Base-by-base conservation (phyloP, 2,329 filamentous ascomycete species). In the Thyridium curvatum region DNA sequence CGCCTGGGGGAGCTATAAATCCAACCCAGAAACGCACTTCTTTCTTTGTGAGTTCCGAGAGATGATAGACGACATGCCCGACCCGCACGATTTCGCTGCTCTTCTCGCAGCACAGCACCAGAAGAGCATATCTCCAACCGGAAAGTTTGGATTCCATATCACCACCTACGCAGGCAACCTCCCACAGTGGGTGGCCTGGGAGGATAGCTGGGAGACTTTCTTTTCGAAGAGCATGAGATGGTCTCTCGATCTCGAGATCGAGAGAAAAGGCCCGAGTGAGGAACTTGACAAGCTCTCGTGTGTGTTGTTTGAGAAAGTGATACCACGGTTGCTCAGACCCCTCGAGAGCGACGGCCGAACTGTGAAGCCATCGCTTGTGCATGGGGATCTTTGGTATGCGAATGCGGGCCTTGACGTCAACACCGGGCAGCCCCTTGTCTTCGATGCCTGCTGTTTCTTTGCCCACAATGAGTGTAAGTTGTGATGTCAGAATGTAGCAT, bases 271-370 rank as follows among this genome's bases (percentile, higher is more conserved):
- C 6, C 10, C 21, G 10, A 26, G n/a, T 26, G 6, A 26, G 21
- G 6, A 6, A 10, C 6, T 6, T 26, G 21, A 26, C 10, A 10
- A 26, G 21, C 21, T 26, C 6, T 6, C 21, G 10, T 26, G 6
- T 26, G 6, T 26, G 21, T 26, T 26, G 6, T 10, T 26, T 8
- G 52, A 61, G 12, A 65, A 53, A 34, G 67, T 72, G 2, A 64
- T 73, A 16, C 68, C 69, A 1, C 52, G 68, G 12, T 53, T 73
- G 0, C 51, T 73, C 8, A 42, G 65, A 5, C 63, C 64, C 1
- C 52, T 73, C 2, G 61, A 71, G 42, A 60, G 45, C 3, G 56
- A 57, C 0, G 64, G 66, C 2, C 52, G 62, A 13, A 52, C 31
- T 0, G 45, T 72, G 3, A 64, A 63, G 34, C 69, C 69, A 2